Base-by-base conservation (phyloP, 306 rosid species). In the Quercus agrifolia region DNA sequence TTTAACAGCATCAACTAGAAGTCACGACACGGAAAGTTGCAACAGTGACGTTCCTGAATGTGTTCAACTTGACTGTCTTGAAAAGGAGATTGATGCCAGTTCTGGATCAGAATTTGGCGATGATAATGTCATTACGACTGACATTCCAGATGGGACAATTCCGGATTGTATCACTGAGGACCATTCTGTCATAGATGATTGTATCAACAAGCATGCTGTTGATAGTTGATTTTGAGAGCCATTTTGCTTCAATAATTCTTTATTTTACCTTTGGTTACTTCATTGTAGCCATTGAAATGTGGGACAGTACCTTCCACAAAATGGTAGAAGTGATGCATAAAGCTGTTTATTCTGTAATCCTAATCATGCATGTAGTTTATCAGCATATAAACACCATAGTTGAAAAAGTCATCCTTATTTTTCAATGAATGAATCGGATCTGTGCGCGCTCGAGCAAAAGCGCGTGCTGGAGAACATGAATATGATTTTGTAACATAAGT, bases 31-130 rank as follows among this genome's bases (percentile, higher is more conserved):
- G 12, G 97, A 83, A 83, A 87, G 81, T 89, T 85, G 18, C 84
- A 52, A 33, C 79, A 79, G 85, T 74, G 91, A 91, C 81, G 92
- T 76, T 76, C 88, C 86, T 78, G 97, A 91, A 74, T 85, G 93
- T 62, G 77, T 89, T 76, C 98, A 93, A 79, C 82, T 89, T 12
- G 97, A 93, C 19, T 82, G 89, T 79, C 87, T 85, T 1, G 97
- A 82, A 41, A 91, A 91, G 75, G 93, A 91, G 74, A 88, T 82
- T 61, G 94, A 93, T 80, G 84, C 80, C 49, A 87, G 94, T 84
- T 81, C 94, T 13, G 80, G 70, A 75, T 95, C 96, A 75, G 99
- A 94, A 52, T 25, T 59, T 74, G 97, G 81, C 66, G 88, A 85
- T 35, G 88, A 84, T 25, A 86, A 85, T 81, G 69, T 74, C 64